A percentile compares a stretch with the other conserved stretches of the same genome.
Conservation (phyloP, 192 early-diverging fungal species). For the Lunasporangiospora selenospora region DNA sequence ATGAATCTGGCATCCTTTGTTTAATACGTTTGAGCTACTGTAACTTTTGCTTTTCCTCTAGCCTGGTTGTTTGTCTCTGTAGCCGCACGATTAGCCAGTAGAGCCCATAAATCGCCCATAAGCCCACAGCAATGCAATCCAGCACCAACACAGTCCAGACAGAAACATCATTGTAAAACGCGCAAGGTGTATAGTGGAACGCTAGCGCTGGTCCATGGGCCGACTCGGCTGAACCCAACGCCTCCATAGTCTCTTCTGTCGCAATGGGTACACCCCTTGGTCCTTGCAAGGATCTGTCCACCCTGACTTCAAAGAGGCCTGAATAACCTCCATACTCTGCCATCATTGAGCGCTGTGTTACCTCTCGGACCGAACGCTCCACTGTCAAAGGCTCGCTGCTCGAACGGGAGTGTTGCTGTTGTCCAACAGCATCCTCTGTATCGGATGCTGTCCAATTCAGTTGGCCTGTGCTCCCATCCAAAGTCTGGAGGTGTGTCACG, state of each 20-base stretch:
- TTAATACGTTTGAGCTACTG: too few species aligned
- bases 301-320: slow-evolving; percentile 63
- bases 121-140: slow-evolving; percentile 9
- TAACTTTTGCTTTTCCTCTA: neutral
- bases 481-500: slow-evolving; percentile 43
- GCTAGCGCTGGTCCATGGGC: slow-evolving; percentile 16
- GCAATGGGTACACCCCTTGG: neutral
- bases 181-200: slow-evolving; percentile 58
- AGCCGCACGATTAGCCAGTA: slow-evolving; percentile 18
- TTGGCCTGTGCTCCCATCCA: slow-evolving; percentile 1
- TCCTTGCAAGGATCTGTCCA: neutral
- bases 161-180: slow-evolving; percentile 52
- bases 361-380: slow-evolving; percentile 51
- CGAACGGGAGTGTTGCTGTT: slow-evolving; percentile 17
- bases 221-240: slow-evolving; percentile 8
- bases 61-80: too few species aligned
- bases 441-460: slow-evolving; percentile 33
- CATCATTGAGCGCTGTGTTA: slow-evolving; percentile 70
- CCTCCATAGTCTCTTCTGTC: neutral
- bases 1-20: too few species aligned
- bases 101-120: slow-evolving; percentile 14
- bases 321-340: slow-evolving; percentile 64
- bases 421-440: slow-evolving; percentile 35
- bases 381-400: slow-evolving; percentile 24
- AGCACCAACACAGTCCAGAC: slow-evolving; percentile 52